Percentiles rank a stretch among this genome's conserved stretches.
Conservation (phyloP, 2,329 filamentous ascomycete genomes). For the Cordyceps javanica region DNA sequence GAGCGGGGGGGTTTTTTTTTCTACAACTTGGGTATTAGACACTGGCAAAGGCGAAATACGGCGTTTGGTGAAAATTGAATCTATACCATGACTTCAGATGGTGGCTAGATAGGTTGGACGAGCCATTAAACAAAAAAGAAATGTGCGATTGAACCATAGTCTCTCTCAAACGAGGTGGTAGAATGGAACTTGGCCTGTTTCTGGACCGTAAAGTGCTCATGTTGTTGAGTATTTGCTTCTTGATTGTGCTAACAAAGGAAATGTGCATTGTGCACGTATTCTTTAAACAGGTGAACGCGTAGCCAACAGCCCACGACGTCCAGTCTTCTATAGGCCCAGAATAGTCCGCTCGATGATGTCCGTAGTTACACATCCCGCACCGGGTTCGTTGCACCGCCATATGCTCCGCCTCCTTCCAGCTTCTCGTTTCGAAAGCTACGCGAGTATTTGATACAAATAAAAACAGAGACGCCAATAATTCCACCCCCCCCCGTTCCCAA, state of each 20-base stretch:
- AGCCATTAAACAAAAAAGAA: not conserved
- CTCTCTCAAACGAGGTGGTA: not conserved
- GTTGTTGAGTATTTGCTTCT: not conserved
- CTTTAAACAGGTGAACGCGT: not conserved
- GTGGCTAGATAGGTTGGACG: not conserved
- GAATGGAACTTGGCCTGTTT: no score
- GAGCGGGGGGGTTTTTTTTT: not conserved
- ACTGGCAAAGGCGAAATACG: not conserved
- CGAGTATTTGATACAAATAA: slow-evolving; percentile 8
- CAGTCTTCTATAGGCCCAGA: not conserved
- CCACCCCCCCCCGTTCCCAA: no score
- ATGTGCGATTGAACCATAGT: not conserved
- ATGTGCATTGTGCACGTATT: slow-evolving; percentile 3
- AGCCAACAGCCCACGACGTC: not conserved
- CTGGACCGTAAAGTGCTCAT: no score
- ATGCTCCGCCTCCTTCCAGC: not conserved
- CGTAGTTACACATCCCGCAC: slow-evolving; percentile 4
- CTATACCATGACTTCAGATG: not conserved
- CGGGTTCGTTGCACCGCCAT: not conserved
- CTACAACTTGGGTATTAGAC: not conserved
- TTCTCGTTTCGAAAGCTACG: not conserved
- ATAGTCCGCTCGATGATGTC: slow-evolving; percentile 8
- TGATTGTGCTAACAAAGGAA: slow-evolving; percentile 4
- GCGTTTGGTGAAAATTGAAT: not conserved
- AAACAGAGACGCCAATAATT: slow-evolving; percentile 2